Conservation (phyloP, 192 early-diverging fungal species). For the Pilobolus umbonatus region DNA sequence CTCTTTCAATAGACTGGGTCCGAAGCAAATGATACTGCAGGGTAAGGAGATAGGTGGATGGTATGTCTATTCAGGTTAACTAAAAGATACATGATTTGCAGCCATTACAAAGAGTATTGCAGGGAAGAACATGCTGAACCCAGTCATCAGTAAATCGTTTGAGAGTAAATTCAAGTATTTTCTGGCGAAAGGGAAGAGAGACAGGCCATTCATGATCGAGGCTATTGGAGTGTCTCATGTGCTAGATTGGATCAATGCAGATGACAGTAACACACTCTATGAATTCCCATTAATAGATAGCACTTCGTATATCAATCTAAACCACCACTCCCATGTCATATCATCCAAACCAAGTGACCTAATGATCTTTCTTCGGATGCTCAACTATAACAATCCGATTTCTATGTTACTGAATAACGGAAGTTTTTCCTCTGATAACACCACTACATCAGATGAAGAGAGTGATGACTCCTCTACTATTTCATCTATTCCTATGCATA, state of each 20-base stretch:
- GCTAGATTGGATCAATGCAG: not conserved
- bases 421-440: not conserved
- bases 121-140: slow-evolving; percentile 19
- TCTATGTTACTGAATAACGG: too few species aligned
- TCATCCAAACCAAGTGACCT: too few species aligned
- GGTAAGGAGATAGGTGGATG: too few species aligned
- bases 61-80: slow-evolving; percentile 1
- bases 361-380: too few species aligned
- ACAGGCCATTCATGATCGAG: slow-evolving; percentile 42
- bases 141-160: slow-evolving; percentile 9
- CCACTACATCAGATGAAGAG: not conserved
- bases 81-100: slow-evolving; percentile 5
- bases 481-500: too few species aligned
- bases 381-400: too few species aligned
- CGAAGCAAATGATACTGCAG: slow-evolving; percentile 27
- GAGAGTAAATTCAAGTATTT: slow-evolving; percentile 37
- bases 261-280: not conserved
- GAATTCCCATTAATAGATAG: too few species aligned
- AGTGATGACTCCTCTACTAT: not conserved
- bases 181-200: slow-evolving; percentile 44
- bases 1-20: slow-evolving; percentile 21
- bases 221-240: slow-evolving; percentile 36
- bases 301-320: too few species aligned
- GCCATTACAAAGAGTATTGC: slow-evolving; percentile 30
- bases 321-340: too few species aligned